Evolutionary conservation across 208 protist genomes (phyloP), one percentile per base, ranked within the genome.

Genomic region (Wallacemonas sp.): DNA sequence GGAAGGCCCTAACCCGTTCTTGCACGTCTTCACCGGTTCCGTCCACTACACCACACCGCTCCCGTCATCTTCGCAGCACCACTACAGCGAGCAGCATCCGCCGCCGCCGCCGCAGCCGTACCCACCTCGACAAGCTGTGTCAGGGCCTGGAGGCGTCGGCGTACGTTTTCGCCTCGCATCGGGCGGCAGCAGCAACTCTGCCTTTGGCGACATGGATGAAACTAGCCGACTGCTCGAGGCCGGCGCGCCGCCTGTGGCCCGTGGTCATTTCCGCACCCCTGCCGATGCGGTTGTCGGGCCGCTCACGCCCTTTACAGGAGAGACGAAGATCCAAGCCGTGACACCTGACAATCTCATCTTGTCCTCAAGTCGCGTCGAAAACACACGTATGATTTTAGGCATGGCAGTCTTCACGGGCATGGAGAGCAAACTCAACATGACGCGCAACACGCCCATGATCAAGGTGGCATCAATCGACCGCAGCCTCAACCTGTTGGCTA

Each of bases 381-480:
- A 97, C 78, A 97, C 94, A 19, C 76, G 86, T 6, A 91, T 80
- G 23, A 64, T 91, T 17, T 77, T 96, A 30, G 92, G 85, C 43
- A 32, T 97, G 2, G 89, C 80, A 2, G 77, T 97, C 12, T 98
- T 98, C 61, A 98, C 96, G 3, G 97, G 96, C 3, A 84, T 85
- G 29, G 85, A 98, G 56, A 98, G 91, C 1, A 98, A 98, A 76
- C 81, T 95, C 24, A 81, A 74, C 39, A 82, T 88, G 76, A 96
- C 96, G 38, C 93, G 91, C 34, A 65, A 69, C 26, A 26, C 52
- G 16, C 90, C 94, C 4, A 80, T 76, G 12, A 81, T 80, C 0
- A 98, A 98, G 72, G 89, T 84, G 69, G 96, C 95, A n/a, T 82
- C 81, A 29, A 83, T 97, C 36, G 96, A 98, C 66, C 52, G 74